Evolutionary conservation across 2,329 filamentous ascomycete genomes (phyloP).

Genomic region (Fusarium bactridioides): DNA sequence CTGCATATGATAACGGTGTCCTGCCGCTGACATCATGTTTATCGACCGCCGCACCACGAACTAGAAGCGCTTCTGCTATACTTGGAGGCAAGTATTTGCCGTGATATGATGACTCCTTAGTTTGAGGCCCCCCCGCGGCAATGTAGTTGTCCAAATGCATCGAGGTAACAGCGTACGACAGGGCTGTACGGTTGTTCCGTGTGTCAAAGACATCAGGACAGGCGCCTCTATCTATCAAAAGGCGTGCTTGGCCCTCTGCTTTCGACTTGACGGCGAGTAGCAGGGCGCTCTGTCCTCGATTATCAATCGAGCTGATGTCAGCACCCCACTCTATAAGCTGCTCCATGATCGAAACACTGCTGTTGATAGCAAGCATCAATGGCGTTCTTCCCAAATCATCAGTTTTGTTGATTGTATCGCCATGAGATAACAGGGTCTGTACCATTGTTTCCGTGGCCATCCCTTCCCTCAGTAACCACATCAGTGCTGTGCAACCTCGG

Average conservation of each 20-base stretch:
- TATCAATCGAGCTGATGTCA: not conserved
- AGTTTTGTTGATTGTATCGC: fast-evolving
- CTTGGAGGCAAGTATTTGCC: fast-evolving
- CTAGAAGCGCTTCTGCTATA: not conserved
- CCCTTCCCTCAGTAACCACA: fast-evolving
- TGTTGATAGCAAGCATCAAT: not conserved
- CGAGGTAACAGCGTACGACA: not conserved
- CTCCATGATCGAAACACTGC: not conserved
- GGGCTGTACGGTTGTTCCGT: fast-evolving
- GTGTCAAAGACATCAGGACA: fast-evolving
- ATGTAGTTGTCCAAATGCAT: fast-evolving
- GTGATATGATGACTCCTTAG: fast-evolving
- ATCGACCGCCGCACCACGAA: not conserved
- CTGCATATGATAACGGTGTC: not conserved
- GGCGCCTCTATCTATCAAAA: not conserved
- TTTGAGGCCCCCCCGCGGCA: too few species aligned
- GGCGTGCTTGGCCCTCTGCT: fast-evolving
- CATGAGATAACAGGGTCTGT: not conserved
- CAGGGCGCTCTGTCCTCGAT: not conserved
- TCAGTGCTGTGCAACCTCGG: fast-evolving
- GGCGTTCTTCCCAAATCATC: fast-evolving
- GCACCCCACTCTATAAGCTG: not conserved
- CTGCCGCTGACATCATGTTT: not conserved
- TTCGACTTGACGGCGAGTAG: not conserved
- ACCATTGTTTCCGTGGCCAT: fast-evolving